Evolutionary conservation across 805 yeast species (phyloP).

Genomic region (Ogataea nitratoaversa): DNA sequence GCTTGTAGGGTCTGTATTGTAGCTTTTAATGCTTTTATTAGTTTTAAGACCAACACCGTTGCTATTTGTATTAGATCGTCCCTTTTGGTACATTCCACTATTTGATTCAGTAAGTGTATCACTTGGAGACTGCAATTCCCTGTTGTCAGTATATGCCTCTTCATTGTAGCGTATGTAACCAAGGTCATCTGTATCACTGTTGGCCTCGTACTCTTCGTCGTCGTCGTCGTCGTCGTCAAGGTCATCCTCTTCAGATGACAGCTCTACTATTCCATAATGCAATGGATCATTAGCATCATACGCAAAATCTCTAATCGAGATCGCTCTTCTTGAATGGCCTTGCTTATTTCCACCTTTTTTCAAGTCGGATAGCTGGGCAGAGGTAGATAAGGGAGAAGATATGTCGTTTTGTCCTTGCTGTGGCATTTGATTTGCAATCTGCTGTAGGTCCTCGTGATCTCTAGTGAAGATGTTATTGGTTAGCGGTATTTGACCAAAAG

Average conservation of each 20-base stretch:
- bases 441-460: too few relatives aligned
- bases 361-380: neutral
- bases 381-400: too few relatives aligned
- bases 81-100: neutral
- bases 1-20: neutral
- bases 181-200: constrained; percentile 11
- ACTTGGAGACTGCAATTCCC: too few relatives aligned
- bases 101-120: neutral
- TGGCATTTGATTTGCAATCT: neutral
- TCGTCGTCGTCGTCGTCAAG: constrained; percentile 2
- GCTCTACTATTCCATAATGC: constrained; percentile 51
- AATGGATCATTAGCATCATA: constrained; percentile 67
- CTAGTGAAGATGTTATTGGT: too few relatives aligned
- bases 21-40: too few relatives aligned
- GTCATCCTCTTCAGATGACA: constrained; percentile 1
- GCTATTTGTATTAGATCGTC: neutral
- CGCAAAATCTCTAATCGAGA: constrained; percentile 77
- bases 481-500: too few relatives aligned
- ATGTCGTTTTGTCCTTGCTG: neutral
- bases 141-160: too few relatives aligned
- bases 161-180: too few relatives aligned
- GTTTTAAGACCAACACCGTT: neutral
- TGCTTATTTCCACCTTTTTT: neutral
- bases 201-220: constrained; percentile 11
- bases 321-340: constrained; percentile 12